Percentiles rank a stretch among this genome's conserved stretches.
These are phyloP conservation scores for Yamadazyma friedrichii DNA, from an alignment of 1,139 yeast species.

Conservation along the genomic window DNA sequence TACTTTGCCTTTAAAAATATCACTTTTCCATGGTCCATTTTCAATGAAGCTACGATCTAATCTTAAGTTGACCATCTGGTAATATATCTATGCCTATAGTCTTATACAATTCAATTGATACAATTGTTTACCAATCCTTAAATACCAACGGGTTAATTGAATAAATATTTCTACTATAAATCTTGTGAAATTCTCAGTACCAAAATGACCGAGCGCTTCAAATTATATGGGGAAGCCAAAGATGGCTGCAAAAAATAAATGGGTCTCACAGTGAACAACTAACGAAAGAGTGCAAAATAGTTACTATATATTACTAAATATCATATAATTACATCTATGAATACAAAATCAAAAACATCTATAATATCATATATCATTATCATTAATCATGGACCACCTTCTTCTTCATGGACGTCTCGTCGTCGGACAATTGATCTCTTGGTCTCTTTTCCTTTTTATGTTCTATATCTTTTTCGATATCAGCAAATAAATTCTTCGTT, in stretches of 20 bases:
- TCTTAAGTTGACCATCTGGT: constrained; percentile 3
- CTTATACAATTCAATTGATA: no score
- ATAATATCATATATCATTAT: constrained; percentile 2
- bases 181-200: neutral
- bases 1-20: constrained; percentile 75
- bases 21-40: constrained; percentile 38
- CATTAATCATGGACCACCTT: constrained; percentile 1
- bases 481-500: constrained; percentile 18
- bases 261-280: no score
- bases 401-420: neutral
- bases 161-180: neutral
- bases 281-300: no score
- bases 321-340: constrained; percentile 1
- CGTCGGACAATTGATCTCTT: constrained; percentile 4
- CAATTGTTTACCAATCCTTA: no score
- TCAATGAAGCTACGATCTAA: constrained; percentile 5
- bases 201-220: neutral
- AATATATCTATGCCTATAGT: neutral
- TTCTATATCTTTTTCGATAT: constrained; percentile 17
- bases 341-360: neutral
- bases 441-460: constrained; percentile 12
- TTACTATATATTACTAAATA: no score
- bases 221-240: neutral
- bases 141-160: neutral
- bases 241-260: no score